A percentile compares a stretch with the other conserved stretches of the same genome.
Evolutionary conservation across 208 protist genomes (phyloP).

Genomic region (Leishmania martiniquensis): DNA sequence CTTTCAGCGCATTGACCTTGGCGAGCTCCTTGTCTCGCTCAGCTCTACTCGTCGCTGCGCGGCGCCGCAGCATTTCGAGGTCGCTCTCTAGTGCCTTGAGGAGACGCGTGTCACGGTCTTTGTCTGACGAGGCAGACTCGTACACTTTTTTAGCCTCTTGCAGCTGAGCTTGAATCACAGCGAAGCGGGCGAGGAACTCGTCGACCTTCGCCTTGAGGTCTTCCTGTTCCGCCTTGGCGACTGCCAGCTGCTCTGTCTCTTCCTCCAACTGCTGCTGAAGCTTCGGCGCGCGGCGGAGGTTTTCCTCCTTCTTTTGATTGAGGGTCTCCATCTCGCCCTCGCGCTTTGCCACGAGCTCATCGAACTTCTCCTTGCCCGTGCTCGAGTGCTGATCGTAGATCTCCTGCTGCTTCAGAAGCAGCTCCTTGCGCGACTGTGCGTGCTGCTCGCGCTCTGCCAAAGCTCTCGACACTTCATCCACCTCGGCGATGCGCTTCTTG

Average conservation of each 20-base stretch:
- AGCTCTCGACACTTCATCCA: conserved; percentile 45
- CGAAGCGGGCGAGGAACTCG: conserved; percentile 44
- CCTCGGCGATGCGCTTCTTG: conserved; percentile 44
- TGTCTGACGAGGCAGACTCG: conserved; percentile 53
- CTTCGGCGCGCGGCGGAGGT: conserved; percentile 40
- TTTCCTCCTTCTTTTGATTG: conserved; percentile 38
- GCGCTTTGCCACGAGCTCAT: conserved; percentile 49
- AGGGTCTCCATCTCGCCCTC: conserved; percentile 54
- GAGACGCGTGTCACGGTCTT: conserved; percentile 46
- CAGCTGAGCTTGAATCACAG: conserved; percentile 55
- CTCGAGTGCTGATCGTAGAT: conserved; percentile 54
- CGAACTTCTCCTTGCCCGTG: conserved; percentile 52
- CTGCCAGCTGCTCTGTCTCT: conserved; percentile 34
- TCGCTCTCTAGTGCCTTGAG: conserved; percentile 62
- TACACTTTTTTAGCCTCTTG: conserved; percentile 55
- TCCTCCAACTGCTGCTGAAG: conserved; percentile 42
- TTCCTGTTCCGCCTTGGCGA: conserved; percentile 30
- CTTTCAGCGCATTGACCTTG: conserved; percentile 46
- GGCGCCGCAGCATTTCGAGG: conserved; percentile 34
- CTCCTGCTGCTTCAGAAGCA: conserved; percentile 61
- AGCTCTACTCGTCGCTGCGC: conserved; percentile 39
- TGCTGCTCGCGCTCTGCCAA: conserved; percentile 44
- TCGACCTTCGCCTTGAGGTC: conserved; percentile 53
- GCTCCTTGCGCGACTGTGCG: conserved; percentile 37
- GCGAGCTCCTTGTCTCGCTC: conserved; percentile 60